These are phyloP conservation scores for Pleurotus salmoneostramineus DNA, from an alignment of 768 basidiomycete genomes.

Conservation along the genomic window DNA sequence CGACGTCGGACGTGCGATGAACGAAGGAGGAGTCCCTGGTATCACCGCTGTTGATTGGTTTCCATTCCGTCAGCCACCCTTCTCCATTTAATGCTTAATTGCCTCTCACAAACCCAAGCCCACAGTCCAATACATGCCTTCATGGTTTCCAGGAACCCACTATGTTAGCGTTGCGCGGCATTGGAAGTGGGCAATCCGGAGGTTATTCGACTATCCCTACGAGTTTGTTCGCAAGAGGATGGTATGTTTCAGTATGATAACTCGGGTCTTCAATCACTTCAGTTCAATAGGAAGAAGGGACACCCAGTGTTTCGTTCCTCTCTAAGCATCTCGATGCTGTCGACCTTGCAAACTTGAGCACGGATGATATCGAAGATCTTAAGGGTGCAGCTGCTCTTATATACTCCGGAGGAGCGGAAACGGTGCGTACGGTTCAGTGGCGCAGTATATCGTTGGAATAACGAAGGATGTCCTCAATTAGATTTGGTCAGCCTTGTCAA, in stretches of 20 bases:
- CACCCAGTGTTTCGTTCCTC: not conserved
- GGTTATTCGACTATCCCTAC: not conserved
- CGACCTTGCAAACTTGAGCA: not conserved
- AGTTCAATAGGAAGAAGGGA: not conserved
- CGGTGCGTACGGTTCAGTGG: constrained; percentile 1
- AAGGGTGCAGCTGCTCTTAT: not conserved
- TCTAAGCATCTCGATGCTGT: not conserved
- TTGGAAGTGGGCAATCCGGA: not conserved
- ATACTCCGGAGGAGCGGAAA: constrained; percentile 7
- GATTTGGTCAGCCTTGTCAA: constrained; percentile 1
- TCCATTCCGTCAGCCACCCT: constrained; percentile 11
- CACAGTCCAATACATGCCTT: constrained; percentile 1
- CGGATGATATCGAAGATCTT: not conserved
- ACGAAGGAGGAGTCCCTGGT: constrained; percentile 10
- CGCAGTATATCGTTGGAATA: not conserved
- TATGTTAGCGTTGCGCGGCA: not conserved
- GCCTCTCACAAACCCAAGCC: not conserved
- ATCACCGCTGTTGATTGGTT: constrained; percentile 14
- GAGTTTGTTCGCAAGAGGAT: not conserved
- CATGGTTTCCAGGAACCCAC: constrained; percentile 6
- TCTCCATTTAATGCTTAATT: not conserved
- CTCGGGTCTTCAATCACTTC: not conserved
- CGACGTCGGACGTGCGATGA: constrained; percentile 1
- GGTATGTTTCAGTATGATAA: not conserved
- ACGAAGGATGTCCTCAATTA: not conserved